Conservation (phyloP, 148 eudicot genomes). For the Rhododendron mucronatum region DNA sequence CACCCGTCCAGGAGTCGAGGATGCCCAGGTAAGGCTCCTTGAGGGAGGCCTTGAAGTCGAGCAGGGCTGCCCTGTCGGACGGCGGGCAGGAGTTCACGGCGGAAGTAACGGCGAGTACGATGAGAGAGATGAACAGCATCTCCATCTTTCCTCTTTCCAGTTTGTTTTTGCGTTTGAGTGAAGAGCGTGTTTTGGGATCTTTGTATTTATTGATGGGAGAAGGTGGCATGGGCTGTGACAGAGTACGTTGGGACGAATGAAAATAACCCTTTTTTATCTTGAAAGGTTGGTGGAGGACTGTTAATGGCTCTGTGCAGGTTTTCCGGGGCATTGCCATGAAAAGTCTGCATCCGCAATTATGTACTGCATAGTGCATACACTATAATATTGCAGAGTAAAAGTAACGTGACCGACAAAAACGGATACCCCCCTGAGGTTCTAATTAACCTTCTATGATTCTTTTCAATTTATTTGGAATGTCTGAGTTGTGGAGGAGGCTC, state of each 20-base stretch:
- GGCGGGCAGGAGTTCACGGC: constrained; percentile 44
- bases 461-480: too few relatives aligned
- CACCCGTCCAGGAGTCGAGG: constrained; percentile 52
- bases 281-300: neutral
- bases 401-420: too few relatives aligned
- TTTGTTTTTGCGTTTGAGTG: neutral
- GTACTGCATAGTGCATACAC: too few relatives aligned
- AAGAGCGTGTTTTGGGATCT: neutral
- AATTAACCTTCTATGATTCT: too few relatives aligned
- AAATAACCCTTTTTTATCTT: neutral
- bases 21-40: constrained; percentile 58
- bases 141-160: neutral
- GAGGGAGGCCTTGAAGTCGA: constrained; percentile 38
- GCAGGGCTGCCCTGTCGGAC: constrained; percentile 48
- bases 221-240: neutral
- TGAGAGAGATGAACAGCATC: constrained; percentile 1
- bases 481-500: too few relatives aligned
- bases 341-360: too few relatives aligned
- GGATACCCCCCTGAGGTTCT: too few relatives aligned
- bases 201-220: constrained; percentile 5
- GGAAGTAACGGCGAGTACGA: constrained; percentile 15
- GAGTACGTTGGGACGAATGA: neutral
- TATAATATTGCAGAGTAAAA: too few relatives aligned
- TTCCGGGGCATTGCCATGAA: neutral
- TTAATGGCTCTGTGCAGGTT: neutral